A percentile compares a stretch with the other conserved stretches of the same genome.
Conservation (phyloP, 1,284 basidiomycete genomes). For the Rhodotorula glutinis region DNA sequence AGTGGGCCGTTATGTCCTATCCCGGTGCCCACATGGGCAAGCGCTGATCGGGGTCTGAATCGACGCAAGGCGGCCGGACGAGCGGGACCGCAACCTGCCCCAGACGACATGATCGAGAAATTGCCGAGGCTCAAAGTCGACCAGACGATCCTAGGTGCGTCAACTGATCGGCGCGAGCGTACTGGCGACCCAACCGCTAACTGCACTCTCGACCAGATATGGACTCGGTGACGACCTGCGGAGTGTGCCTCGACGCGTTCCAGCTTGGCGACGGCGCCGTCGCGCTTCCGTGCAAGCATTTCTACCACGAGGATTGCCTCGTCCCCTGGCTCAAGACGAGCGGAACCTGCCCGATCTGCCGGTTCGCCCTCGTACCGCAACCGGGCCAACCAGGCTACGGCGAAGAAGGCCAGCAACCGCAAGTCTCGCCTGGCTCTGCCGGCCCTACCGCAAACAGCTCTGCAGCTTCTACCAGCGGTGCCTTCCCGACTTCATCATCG, state of each 20-base stretch:
- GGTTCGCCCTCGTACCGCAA: conserved; percentile 53
- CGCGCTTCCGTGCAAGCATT: conserved; percentile 67
- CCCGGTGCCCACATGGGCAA: too few species aligned
- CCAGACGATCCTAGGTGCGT: conserved; percentile 59
- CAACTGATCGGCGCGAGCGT: conserved; percentile 54
- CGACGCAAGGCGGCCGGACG: conserved; percentile 61
- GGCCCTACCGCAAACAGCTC: neutral
- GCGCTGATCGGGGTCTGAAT: neutral
- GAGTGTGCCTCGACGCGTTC: conserved; percentile 46
- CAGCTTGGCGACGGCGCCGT: conserved; percentile 47
- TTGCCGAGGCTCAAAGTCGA: conserved; percentile 62
- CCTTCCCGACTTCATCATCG: too few species aligned
- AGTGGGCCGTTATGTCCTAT: neutral
- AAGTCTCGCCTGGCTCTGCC: neutral
- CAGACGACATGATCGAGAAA: conserved; percentile 64
- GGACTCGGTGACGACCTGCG: conserved; percentile 44
- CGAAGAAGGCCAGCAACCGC: neutral
- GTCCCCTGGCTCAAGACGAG: conserved; percentile 75
- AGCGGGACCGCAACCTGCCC: conserved; percentile 64
- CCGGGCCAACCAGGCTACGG: conserved; percentile 28
- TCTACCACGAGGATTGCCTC: conserved; percentile 77
- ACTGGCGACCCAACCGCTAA: neutral
- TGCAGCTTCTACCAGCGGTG: neutral
- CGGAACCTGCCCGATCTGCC: conserved; percentile 79
- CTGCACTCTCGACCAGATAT: conserved; percentile 59